These are phyloP conservation scores for Pseudocercospora macadamiae DNA, from an alignment of 2,329 filamentous ascomycete genomes.

Conservation along the genomic window DNA sequence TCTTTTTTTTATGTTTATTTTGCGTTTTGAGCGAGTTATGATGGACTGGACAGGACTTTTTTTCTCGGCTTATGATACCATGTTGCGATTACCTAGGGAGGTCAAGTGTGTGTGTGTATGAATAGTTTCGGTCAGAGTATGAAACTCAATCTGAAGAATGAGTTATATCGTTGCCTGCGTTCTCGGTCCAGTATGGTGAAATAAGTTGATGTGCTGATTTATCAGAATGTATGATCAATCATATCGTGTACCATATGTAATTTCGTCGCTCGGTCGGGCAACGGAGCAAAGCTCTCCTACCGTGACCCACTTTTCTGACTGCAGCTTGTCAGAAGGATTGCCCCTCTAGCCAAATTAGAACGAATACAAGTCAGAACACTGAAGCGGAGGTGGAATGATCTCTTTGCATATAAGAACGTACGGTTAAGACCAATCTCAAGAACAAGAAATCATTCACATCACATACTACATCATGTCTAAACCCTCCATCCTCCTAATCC, in stretches of 20 bases:
- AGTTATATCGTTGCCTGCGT: background rate
- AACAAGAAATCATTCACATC: background rate
- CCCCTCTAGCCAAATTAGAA: background rate
- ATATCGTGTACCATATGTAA: no score
- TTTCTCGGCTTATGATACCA: constrained; percentile 1
- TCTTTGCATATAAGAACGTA: no score
- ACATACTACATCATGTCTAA: background rate
- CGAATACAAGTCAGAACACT: background rate
- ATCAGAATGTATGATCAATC: no score
- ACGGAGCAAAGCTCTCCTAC: background rate
- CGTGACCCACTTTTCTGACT: constrained; percentile 3
- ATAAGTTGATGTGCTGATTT: no score
- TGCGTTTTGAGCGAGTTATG: no score
- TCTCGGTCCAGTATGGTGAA: no score
- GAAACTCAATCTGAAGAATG: background rate
- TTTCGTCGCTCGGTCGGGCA: no score
- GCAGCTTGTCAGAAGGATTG: constrained; percentile 2
- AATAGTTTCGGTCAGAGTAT: background rate
- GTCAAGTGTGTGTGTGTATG: background rate
- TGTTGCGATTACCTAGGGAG: background rate
- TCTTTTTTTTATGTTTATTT: background rate
- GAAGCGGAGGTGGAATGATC: background rate
- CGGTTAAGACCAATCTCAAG: no score
- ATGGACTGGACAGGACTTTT: background rate
- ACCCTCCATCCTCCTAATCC: constrained; percentile 2